These are phyloP conservation scores for cucumber (Cucumis sativus) DNA, from an alignment of 306 rosid genomes.

Conservation along the genomic window Cucumber_9930_V3 NC_026655.2:8488501-8489000, in stretches of 20 bases:
- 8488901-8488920: background rate
- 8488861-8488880: background rate
- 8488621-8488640: constrained; percentile 20
- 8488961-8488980: background rate
- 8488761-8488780: constrained; percentile 18
- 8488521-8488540: too few relatives aligned
- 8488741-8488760: constrained; percentile 64
- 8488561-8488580: too few relatives aligned
- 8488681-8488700: constrained; percentile 60
- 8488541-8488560: too few relatives aligned
- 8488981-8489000: background rate
- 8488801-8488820: background rate
- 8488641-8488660: constrained; percentile 36
- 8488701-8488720: constrained; percentile 41
- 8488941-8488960: background rate
- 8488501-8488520: too few relatives aligned
- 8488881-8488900: background rate
- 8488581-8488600: background rate
- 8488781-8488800: background rate
- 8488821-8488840: background rate
- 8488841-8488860: background rate
- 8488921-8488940: background rate
- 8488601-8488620: background rate
- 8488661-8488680: constrained; percentile 55
- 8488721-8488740: constrained; percentile 70